Conservation (phyloP, 2,329 filamentous ascomycete species). For the Penicillium glabrum region DNA sequence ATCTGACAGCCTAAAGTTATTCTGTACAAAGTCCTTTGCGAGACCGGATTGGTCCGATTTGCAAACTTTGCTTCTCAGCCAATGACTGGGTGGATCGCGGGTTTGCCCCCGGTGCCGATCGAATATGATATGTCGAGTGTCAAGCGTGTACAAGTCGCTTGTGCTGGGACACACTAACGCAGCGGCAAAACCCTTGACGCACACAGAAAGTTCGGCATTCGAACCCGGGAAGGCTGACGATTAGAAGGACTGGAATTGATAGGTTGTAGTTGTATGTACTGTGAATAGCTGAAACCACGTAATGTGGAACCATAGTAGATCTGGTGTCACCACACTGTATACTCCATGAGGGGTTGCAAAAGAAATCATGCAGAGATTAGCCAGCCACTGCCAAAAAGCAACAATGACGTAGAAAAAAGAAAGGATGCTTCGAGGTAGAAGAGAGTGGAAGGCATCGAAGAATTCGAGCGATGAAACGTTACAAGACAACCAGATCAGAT, state of each 20-base stretch:
- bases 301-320: conserved; percentile 2
- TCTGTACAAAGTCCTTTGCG: neutral
- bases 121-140: conserved; percentile 24
- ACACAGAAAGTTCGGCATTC: conserved; percentile 6
- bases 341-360: neutral
- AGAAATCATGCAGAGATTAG: conserved; percentile 2
- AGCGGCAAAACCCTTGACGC: conserved; percentile 1
- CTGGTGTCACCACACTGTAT: neutral
- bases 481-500: neutral
- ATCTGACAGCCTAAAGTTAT: neutral
- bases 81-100: conserved; percentile 5
- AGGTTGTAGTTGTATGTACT: neutral
- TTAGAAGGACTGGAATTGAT: neutral
- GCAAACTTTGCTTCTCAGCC: conserved; percentile 1
- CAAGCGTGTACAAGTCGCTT: conserved; percentile 10
- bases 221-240: neutral
- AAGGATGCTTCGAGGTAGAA: neutral
- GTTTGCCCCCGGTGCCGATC: conserved; percentile 4
- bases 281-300: neutral
- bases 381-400: conserved; percentile 11
- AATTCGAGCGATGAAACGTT: conserved; percentile 15
- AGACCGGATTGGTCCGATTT: conserved; percentile 9
- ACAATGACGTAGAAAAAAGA: neutral
- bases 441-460: neutral
- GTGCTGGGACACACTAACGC: neutral